phyloP scores from a whole-genome alignment of 331 rosid genomes.

The Pyrus hybrid region DNA sequence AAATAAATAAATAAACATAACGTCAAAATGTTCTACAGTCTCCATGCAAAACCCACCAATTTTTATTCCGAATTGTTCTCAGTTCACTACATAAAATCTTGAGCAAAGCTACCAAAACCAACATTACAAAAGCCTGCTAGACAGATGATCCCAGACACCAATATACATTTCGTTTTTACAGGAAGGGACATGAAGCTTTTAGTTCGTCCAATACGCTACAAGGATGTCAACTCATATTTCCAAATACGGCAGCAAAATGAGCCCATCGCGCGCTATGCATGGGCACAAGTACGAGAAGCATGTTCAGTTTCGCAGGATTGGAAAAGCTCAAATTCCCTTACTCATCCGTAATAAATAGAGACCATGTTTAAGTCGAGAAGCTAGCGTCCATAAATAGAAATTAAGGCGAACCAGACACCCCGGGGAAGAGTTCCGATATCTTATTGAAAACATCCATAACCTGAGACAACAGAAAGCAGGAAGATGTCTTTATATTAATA shows the following conservation, averaged over 20 bases:
- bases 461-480: slow-evolving; percentile 27
- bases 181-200: neutral
- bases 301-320: neutral
- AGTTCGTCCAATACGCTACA: neutral
- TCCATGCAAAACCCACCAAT: neutral
- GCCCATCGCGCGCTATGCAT: neutral
- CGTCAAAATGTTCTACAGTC: neutral
- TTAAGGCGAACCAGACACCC: slow-evolving; percentile 66
- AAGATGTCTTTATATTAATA: neutral
- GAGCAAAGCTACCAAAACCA: neutral
- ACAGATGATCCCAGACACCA: neutral
- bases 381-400: neutral
- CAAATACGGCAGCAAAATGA: neutral
- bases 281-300: neutral
- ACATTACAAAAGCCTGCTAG: neutral
- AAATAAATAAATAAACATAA: too few relatives aligned
- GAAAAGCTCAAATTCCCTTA: neutral
- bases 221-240: neutral
- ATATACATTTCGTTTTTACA: neutral
- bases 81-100: neutral
- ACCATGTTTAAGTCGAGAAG: neutral
- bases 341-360: neutral
- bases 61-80: neutral
- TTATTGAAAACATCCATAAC: slow-evolving; percentile 89
- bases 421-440: slow-evolving; percentile 93